These are phyloP conservation scores for Pyrenophora tritici-repentis DNA, from an alignment of 2,329 filamentous ascomycete species.

Conservation along the genomic window DNA sequence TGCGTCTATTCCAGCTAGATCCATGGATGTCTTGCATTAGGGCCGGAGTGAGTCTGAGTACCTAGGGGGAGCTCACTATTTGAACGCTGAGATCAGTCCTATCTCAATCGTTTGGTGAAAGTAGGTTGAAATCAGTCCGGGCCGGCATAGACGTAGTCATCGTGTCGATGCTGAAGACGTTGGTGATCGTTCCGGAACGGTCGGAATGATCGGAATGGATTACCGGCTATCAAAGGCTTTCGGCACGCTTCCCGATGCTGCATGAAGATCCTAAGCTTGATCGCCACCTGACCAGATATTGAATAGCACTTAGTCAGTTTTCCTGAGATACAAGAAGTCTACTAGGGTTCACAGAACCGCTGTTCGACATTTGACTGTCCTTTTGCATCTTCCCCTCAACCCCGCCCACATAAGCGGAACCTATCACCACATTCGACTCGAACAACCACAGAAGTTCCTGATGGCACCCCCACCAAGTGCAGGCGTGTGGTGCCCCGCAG, in stretches of 20 bases:
- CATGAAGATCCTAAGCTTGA: constrained; percentile 5
- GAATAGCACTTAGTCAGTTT: neutral
- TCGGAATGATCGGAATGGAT: constrained; percentile 1
- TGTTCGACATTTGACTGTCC: neutral
- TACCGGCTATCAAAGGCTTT: constrained; percentile 16
- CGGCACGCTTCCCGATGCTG: constrained; percentile 10
- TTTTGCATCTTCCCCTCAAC: neutral
- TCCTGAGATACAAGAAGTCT: neutral
- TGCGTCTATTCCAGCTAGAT: no score
- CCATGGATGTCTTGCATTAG: no score
- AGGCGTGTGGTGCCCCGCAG: constrained; percentile 48
- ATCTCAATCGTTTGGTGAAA: no score
- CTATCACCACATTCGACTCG: neutral
- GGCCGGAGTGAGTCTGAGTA: no score
- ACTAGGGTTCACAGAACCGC: no score
- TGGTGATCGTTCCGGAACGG: neutral
- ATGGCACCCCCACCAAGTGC: constrained; percentile 25
- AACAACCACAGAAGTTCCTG: neutral
- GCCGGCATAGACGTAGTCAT: no score
- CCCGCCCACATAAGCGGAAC: neutral
- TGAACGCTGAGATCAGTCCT: no score
- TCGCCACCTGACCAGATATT: neutral
- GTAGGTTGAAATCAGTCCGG: neutral
- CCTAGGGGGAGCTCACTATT: no score
- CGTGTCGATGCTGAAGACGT: neutral